Percentiles rank a stretch among this genome's conserved stretches.
These are phyloP conservation scores for Proliferodiscus dingleyae DNA, from an alignment of 2,329 filamentous ascomycete genomes.

Conservation along the genomic window DNA sequence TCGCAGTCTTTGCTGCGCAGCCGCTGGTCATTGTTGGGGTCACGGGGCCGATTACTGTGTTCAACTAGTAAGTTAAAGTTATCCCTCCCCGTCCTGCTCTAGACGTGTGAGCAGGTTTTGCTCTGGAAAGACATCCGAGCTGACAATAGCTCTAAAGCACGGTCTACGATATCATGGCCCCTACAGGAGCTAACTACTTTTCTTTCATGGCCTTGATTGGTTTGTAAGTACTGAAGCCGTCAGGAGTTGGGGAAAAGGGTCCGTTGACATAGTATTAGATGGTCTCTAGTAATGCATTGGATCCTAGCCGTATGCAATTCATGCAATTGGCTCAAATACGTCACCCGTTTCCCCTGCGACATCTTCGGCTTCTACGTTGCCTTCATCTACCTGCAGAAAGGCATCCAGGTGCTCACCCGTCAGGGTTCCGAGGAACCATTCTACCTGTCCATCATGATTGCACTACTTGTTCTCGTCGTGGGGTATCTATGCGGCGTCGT, in stretches of 20 bases:
- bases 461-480: slow-evolving; percentile 71
- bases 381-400: slow-evolving; percentile 87
- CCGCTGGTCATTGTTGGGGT: slow-evolving; percentile 89
- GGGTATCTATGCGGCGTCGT: slow-evolving; percentile 71
- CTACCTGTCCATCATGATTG: slow-evolving; percentile 74
- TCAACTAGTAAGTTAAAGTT: slow-evolving; percentile 63
- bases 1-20: slow-evolving; percentile 73
- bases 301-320: slow-evolving; percentile 77
- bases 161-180: slow-evolving; percentile 80
- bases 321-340: slow-evolving; percentile 83
- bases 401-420: slow-evolving; percentile 75
- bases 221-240: slow-evolving; percentile 38
- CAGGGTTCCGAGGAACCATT: slow-evolving; percentile 63
- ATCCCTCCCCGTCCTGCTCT: neutral
- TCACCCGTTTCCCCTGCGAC: slow-evolving; percentile 87
- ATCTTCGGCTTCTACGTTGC: slow-evolving; percentile 94
- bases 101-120: too few species aligned
- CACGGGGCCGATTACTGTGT: slow-evolving; percentile 86
- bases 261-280: slow-evolving; percentile 41
- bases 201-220: slow-evolving; percentile 92
- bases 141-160: slow-evolving; percentile 56
- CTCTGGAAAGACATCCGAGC: too few species aligned
- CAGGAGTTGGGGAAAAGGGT: neutral
- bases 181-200: slow-evolving; percentile 74
- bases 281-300: slow-evolving; percentile 83